These are phyloP conservation scores for Taphrina populina DNA, from an alignment of 1,139 yeast genomes.

Conservation along the genomic window DNA sequence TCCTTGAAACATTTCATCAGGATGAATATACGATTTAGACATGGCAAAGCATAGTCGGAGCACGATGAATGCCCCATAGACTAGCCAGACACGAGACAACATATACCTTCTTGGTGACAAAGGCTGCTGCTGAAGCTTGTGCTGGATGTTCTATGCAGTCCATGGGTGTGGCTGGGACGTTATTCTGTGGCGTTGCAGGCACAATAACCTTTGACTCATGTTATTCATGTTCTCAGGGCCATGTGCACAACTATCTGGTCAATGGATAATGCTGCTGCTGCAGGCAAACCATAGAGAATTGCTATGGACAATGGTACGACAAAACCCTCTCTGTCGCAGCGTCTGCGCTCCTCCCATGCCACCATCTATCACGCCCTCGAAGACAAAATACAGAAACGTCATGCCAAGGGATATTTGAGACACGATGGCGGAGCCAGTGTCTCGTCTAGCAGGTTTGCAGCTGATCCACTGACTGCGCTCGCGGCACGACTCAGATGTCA, in stretches of 20 bases:
- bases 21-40: constrained; percentile 85
- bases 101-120: not conserved
- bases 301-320: no score
- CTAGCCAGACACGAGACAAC: constrained; percentile 1
- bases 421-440: not conserved
- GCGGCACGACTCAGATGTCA: constrained; percentile 10
- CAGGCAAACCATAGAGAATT: no score
- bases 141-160: no score
- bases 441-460: constrained; percentile 2
- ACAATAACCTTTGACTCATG: no score
- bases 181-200: no score
- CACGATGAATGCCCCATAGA: constrained; percentile 36
- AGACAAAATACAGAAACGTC: constrained; percentile 5
- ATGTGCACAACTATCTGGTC: no score
- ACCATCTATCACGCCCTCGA: constrained; percentile 16
- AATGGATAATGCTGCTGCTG: no score
- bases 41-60: constrained; percentile 60
- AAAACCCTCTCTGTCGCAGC: no score
- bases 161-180: no score
- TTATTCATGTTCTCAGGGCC: no score
- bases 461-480: constrained; percentile 6
- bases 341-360: constrained; percentile 1
- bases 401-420: constrained; percentile 1
- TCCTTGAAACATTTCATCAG: constrained; percentile 94
- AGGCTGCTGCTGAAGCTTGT: not conserved